phyloP scores from a whole-genome alignment of 345 rosid genomes.

The Salix purpurea region DNA sequence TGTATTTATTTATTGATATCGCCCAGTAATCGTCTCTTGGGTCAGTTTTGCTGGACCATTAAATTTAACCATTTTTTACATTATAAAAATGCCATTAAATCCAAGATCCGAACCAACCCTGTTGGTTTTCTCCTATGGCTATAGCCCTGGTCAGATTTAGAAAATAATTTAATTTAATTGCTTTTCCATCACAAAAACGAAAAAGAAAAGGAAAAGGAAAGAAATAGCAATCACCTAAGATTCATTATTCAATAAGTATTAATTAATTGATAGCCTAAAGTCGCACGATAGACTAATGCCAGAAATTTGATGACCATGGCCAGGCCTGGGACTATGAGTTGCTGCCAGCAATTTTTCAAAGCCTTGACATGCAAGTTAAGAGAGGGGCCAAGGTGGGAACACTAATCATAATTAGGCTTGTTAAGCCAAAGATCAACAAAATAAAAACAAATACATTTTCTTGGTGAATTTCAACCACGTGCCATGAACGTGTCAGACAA shows the following conservation, averaged over 20 bases:
- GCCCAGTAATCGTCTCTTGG: not conserved
- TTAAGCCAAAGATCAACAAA: not conserved
- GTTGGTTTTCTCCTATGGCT: not conserved
- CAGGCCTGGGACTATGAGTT: not conserved
- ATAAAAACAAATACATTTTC: not conserved
- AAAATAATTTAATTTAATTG: not conserved
- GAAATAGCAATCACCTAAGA: no score
- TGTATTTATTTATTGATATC: no score
- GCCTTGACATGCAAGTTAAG: not conserved
- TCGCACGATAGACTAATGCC: not conserved
- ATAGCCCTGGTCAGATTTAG: not conserved
- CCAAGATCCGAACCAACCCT: not conserved
- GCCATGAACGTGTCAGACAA: conserved; percentile 14
- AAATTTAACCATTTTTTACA: no score
- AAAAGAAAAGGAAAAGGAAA: no score
- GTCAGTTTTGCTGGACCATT: not conserved
- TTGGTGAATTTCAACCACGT: conserved; percentile 17
- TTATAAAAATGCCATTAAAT: no score
- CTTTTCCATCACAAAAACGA: not conserved
- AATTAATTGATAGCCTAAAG: no score
- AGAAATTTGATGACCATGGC: not conserved
- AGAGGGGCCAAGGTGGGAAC: not conserved
- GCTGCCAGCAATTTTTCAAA: not conserved
- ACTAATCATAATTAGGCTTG: not conserved
- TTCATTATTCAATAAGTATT: no score